Conservation (phyloP, 345 rosid genomes). For the Limnanthes douglasii region DNA sequence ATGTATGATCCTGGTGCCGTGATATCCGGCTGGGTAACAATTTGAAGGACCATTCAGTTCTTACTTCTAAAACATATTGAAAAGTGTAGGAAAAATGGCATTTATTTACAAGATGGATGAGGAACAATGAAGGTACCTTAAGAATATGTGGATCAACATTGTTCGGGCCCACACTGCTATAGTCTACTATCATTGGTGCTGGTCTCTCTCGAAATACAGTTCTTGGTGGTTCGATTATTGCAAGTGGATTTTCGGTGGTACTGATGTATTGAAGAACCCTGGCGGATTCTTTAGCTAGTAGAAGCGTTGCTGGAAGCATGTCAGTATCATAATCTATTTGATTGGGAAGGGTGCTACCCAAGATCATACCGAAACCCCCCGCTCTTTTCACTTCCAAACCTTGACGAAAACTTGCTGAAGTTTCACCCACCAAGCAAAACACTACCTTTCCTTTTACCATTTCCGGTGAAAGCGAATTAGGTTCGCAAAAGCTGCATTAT, state of each 20-base stretch:
- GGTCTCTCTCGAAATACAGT: conserved; percentile 26
- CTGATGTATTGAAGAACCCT: conserved; percentile 34
- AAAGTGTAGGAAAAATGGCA: background rate
- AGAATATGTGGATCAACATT: conserved; percentile 33
- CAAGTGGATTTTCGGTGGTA: conserved; percentile 27
- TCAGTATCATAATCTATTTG: conserved; percentile 31
- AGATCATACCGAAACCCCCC: conserved; percentile 48
- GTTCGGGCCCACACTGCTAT: conserved; percentile 50
- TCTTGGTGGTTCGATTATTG: conserved; percentile 17
- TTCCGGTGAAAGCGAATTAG: conserved; percentile 28
- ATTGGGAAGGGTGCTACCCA: conserved; percentile 20
- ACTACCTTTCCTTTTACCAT: conserved; percentile 57
- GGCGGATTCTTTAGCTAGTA: conserved; percentile 11
- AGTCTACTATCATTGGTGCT: conserved; percentile 46
- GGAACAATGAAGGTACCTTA: conserved; percentile 23
- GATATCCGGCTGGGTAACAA: conserved; percentile 52
- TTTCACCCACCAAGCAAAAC: conserved; percentile 37
- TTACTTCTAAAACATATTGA: background rate
- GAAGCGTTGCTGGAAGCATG: conserved; percentile 39
- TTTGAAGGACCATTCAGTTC: background rate
- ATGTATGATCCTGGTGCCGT: conserved; percentile 57
- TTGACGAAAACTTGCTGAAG: conserved; percentile 23
- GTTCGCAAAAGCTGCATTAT: conserved; percentile 37
- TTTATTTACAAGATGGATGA: background rate
- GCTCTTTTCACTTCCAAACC: conserved; percentile 61